These are phyloP conservation scores for Monosporozyma solicola DNA, from an alignment of 805 yeast genomes.

Conservation along the genomic window DNA sequence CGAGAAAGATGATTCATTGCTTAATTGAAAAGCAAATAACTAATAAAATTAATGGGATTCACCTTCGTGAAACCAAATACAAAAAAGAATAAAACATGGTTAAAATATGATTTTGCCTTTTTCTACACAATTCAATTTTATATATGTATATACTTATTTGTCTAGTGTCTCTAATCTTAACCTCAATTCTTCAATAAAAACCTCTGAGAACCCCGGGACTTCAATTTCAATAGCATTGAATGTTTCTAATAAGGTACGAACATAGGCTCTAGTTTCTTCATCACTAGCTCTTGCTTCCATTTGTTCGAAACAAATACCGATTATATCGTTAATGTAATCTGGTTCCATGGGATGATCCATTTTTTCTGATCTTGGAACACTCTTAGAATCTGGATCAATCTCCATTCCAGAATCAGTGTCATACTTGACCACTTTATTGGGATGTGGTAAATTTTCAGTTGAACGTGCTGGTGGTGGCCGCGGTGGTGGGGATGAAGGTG, in stretches of 20 bases:
- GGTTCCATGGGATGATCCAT: neutral
- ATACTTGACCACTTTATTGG: slow-evolving; percentile 2
- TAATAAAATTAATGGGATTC: too few species aligned
- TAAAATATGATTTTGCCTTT: too few species aligned
- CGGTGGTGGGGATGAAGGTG: neutral
- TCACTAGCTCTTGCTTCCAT: slow-evolving; percentile 46
- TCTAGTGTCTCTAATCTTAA: slow-evolving; percentile 28
- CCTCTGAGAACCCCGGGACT: slow-evolving; percentile 59
- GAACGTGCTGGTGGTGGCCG: neutral
- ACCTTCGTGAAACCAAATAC: too few species aligned
- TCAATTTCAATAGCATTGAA: slow-evolving; percentile 39
- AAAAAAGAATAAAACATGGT: too few species aligned
- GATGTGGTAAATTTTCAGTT: neutral
- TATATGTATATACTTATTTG: neutral
- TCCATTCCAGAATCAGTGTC: slow-evolving; percentile 18
- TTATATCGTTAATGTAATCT: slow-evolving; percentile 22
- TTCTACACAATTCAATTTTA: neutral
- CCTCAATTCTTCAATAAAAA: slow-evolving; percentile 56
- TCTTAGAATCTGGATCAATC: slow-evolving; percentile 10
- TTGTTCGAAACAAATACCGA: slow-evolving; percentile 30
- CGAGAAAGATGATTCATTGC: too few species aligned
- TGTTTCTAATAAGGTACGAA: slow-evolving; percentile 34
- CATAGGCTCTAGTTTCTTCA: slow-evolving; percentile 39
- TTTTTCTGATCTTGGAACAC: neutral
- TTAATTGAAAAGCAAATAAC: too few species aligned